Percentiles rank a stretch among this genome's conserved stretches.
phyloP scores from a whole-genome alignment of 495 filamentous ascomycete species.

The Podospora pseudopauciseta region DNA sequence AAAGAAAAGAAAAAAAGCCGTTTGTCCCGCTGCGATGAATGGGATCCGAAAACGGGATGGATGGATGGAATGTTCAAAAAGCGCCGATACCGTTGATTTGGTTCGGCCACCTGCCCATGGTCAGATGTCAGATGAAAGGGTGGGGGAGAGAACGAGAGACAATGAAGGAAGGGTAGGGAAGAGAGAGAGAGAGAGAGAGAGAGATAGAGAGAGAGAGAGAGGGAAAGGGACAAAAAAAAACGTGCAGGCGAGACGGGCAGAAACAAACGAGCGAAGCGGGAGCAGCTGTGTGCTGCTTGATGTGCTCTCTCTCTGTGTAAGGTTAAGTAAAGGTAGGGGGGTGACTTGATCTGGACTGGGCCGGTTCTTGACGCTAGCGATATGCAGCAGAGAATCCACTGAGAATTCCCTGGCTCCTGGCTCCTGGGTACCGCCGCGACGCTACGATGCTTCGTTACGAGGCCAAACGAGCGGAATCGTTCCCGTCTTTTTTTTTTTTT shows the following conservation, averaged over 20 bases:
- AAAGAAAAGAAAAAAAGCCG: neutral
- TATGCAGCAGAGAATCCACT: constrained; percentile 1
- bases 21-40: neutral
- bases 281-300: neutral
- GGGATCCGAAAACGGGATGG: neutral
- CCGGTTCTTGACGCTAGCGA: neutral
- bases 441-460: neutral
- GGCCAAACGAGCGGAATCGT: neutral
- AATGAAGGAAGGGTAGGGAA: neutral
- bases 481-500: constrained; percentile 2
- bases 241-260: constrained; percentile 1
- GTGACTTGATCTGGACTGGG: neutral
- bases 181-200: neutral
- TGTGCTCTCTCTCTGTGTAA: too few relatives aligned
- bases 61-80: neutral
- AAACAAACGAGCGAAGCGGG: neutral
- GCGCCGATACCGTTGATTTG: neutral
- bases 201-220: neutral
- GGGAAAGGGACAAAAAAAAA: neutral
- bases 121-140: neutral
- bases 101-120: neutral
- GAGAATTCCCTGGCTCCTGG: neutral
- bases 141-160: neutral
- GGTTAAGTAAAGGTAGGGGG: neutral
- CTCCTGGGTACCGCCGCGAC: neutral